phyloP scores from a whole-genome alignment of 1,284 basidiomycete genomes.

The Papiliotrema nemorosa region DNA sequence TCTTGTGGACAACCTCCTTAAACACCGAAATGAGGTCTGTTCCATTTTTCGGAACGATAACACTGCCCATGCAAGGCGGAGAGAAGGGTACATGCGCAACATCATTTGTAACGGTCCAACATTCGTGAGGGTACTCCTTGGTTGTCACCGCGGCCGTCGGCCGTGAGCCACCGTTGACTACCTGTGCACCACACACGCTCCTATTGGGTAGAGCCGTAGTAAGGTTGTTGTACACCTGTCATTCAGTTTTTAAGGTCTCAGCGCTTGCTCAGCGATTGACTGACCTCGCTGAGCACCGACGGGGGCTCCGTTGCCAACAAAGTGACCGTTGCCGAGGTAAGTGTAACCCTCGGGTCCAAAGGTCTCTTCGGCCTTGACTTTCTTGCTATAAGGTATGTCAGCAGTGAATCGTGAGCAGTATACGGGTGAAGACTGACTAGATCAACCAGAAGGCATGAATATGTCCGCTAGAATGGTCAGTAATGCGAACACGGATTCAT shows the following conservation, averaged over 20 bases:
- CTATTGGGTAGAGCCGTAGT: conserved; percentile 24
- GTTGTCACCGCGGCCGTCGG: no score
- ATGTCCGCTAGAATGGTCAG: conserved; percentile 44
- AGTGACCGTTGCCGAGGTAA: conserved; percentile 48
- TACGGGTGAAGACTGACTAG: conserved; percentile 17
- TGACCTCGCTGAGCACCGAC: neutral
- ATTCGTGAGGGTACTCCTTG: no score
- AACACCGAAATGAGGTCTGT: no score
- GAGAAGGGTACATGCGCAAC: no score
- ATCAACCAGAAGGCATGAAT: conserved; percentile 55
- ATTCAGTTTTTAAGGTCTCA: no score
- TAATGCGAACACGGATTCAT: neutral
- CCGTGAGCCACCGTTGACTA: no score
- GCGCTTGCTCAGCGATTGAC: neutral
- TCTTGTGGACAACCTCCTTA: no score
- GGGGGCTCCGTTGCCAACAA: conserved; percentile 23
- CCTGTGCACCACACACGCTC: no score
- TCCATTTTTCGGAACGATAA: no score
- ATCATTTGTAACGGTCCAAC: no score
- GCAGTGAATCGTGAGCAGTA: neutral
- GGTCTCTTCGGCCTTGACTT: conserved; percentile 71
- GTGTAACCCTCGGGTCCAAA: conserved; percentile 65
- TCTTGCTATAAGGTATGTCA: conserved; percentile 56
- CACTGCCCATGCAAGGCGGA: no score
- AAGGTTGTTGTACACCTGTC: conserved; percentile 22